Percentiles rank a stretch among this genome's conserved stretches.
Conservation (phyloP, 2,329 filamentous ascomycete species). For the Ilyonectria robusta region DNA sequence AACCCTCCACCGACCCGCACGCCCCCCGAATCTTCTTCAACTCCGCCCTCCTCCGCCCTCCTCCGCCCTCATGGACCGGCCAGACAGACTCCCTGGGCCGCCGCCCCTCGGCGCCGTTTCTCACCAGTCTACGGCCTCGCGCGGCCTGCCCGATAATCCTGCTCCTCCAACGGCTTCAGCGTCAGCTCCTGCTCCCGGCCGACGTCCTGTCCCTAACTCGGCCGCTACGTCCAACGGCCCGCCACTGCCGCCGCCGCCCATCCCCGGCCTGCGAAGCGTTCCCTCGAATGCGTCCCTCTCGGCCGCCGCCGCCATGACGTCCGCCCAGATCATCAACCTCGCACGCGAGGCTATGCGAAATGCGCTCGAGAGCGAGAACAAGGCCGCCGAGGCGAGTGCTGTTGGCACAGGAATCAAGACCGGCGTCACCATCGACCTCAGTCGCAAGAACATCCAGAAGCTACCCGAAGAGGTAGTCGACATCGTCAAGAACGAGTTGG, state of each 20-base stretch:
- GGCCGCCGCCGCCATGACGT: constrained; percentile 67
- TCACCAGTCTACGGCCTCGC: constrained; percentile 46
- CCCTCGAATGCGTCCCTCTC: constrained; percentile 64
- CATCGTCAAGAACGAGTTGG: constrained; percentile 80
- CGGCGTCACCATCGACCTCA: constrained; percentile 84
- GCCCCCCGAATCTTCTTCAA: constrained; percentile 34
- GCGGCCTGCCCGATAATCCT: constrained; percentile 59
- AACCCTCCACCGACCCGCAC: constrained; percentile 39
- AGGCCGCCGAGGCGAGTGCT: constrained; percentile 72
- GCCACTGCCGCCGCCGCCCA: constrained; percentile 61
- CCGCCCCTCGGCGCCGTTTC: constrained; percentile 40
- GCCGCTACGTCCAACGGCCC: constrained; percentile 57
- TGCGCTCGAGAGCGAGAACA: constrained; percentile 76
- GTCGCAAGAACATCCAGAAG: constrained; percentile 79
- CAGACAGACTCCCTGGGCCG: constrained; percentile 50
- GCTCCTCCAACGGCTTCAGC: constrained; percentile 37
- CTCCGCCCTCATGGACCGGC: constrained; percentile 52
- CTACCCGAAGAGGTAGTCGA: constrained; percentile 82
- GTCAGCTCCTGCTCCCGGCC: constrained; percentile 45
- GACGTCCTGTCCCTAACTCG: constrained; percentile 57
- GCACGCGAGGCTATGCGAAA: constrained; percentile 77
- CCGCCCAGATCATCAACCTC: constrained; percentile 75
- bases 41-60: constrained; percentile 31
- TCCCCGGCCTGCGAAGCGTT: constrained; percentile 63
- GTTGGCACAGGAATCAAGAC: constrained; percentile 74